A percentile compares a stretch with the other conserved stretches of the same genome.
Evolutionary conservation across 2,329 filamentous ascomycete species (phyloP).

Genomic region (Colletotrichum lini): DNA sequence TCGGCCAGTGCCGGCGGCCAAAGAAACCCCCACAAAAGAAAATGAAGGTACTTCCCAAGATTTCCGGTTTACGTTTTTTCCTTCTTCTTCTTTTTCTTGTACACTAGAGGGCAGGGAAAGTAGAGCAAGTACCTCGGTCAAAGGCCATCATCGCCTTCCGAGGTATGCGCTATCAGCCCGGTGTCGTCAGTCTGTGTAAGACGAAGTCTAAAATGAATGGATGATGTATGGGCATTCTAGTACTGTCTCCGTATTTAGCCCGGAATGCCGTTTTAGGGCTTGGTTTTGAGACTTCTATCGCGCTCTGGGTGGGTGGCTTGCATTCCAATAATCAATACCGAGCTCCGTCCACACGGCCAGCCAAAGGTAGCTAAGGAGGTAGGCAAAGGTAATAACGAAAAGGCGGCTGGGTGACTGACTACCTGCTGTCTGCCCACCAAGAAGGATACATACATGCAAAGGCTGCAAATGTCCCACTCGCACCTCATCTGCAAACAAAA

Average conservation of each 20-base stretch:
- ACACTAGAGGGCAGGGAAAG: no score
- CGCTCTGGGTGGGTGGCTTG: constrained; percentile 1
- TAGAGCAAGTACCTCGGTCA: neutral
- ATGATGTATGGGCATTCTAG: neutral
- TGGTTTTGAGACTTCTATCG: neutral
- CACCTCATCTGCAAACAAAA: neutral
- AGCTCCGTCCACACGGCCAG: neutral
- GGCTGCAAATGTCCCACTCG: neutral
- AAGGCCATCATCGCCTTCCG: neutral
- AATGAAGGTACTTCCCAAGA: neutral
- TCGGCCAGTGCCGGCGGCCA: constrained; percentile 16
- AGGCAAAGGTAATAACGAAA: neutral
- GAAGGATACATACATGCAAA: neutral
- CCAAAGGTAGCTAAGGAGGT: neutral
- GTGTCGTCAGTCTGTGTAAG: neutral
- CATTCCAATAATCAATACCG: constrained; percentile 1
- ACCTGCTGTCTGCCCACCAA: neutral
- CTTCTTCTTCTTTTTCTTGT: neutral
- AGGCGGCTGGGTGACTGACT: constrained; percentile 11
- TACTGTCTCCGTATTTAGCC: neutral
- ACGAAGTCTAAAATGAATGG: neutral
- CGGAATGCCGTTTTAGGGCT: constrained; percentile 14
- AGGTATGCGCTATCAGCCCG: neutral
- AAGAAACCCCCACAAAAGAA: constrained; percentile 19
- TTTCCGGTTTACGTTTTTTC: neutral